phyloP scores from a whole-genome alignment of 768 basidiomycete species.

The Mycena rosella region DNA sequence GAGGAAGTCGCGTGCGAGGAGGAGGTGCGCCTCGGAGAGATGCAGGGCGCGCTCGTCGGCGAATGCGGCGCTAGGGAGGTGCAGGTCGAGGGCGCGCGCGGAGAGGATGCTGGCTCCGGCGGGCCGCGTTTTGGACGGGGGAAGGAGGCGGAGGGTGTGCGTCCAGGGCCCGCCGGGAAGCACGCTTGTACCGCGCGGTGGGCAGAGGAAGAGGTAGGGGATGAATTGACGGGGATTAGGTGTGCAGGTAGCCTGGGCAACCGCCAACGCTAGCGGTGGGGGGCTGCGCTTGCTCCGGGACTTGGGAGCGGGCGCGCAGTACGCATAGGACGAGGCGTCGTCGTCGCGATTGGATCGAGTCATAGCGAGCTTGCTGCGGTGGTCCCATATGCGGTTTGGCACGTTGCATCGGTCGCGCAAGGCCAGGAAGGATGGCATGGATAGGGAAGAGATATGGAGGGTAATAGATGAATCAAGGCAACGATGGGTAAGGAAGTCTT shows the following conservation, averaged over 20 bases:
- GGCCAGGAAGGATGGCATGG: not conserved
- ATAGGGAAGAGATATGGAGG: not conserved
- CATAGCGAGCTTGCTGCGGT: not conserved
- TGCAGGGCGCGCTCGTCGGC: not conserved
- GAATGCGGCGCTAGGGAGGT: constrained; percentile 16
- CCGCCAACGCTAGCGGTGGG: too few relatives aligned
- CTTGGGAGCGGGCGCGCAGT: too few relatives aligned
- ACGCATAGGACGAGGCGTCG: not conserved
- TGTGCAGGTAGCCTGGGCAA: not conserved
- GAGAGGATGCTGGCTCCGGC: constrained; percentile 6
- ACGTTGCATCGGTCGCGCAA: constrained; percentile 14
- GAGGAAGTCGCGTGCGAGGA: constrained; percentile 36
- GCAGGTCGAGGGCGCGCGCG: constrained; percentile 17
- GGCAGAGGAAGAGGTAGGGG: constrained; percentile 30
- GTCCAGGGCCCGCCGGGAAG: constrained; percentile 27
- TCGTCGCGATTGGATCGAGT: not conserved
- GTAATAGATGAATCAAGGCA: too few relatives aligned
- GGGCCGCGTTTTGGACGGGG: constrained; percentile 20
- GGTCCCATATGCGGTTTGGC: not conserved
- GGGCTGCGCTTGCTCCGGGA: too few relatives aligned
- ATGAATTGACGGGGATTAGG: constrained; percentile 25
- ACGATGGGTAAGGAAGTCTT: not conserved
- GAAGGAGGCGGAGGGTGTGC: constrained; percentile 33
- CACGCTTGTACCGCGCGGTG: not conserved
- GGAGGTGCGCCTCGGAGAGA: constrained; percentile 20